Percentiles rank a stretch among this genome's conserved stretches.
phyloP scores from a whole-genome alignment of 73 alveolate species.

The Stentor coeruleus region DNA sequence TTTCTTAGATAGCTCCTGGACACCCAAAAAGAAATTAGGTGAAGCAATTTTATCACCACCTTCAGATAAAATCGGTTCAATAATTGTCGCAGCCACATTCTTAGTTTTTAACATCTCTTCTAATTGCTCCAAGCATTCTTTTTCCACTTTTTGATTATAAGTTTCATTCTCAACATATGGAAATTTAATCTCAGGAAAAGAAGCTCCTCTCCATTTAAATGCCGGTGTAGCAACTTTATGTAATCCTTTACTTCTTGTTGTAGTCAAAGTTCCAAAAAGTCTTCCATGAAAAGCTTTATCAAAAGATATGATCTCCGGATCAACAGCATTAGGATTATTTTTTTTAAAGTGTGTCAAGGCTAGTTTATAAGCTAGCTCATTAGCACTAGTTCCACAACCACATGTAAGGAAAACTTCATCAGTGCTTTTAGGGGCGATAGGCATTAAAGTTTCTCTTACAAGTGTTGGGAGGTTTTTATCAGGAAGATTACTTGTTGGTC shows the following conservation, averaged over 20 bases:
- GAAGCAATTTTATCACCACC: slow-evolving; percentile 32
- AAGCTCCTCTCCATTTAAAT: slow-evolving; percentile 30
- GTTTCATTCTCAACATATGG: slow-evolving; percentile 19
- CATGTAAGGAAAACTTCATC: slow-evolving; percentile 16
- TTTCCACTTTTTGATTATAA: slow-evolving; percentile 23
- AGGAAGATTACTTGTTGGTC: not conserved
- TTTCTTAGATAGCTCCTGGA: slow-evolving; percentile 22
- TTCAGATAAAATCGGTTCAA: slow-evolving; percentile 31
- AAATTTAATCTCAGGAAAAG: slow-evolving; percentile 35
- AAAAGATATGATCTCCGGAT: slow-evolving; percentile 17
- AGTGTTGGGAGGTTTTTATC: not conserved
- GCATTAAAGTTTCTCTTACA: slow-evolving; percentile 6
- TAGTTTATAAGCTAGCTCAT: not conserved
- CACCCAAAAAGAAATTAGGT: slow-evolving; percentile 21
- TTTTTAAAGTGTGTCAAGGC: slow-evolving; percentile 22
- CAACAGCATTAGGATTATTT: not conserved
- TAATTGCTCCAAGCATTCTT: slow-evolving; percentile 15
- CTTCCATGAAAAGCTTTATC: slow-evolving; percentile 31
- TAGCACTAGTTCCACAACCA: slow-evolving; percentile 6
- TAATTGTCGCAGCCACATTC: slow-evolving; percentile 36
- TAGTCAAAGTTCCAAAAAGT: not conserved
- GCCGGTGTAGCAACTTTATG: slow-evolving; percentile 32
- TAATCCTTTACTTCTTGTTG: not conserved
- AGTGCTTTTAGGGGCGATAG: not conserved
- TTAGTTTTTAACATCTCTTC: slow-evolving; percentile 17